These are phyloP conservation scores for Linnemannia zychae DNA, from an alignment of 192 early-diverging fungal genomes.

Conservation along the genomic window DNA sequence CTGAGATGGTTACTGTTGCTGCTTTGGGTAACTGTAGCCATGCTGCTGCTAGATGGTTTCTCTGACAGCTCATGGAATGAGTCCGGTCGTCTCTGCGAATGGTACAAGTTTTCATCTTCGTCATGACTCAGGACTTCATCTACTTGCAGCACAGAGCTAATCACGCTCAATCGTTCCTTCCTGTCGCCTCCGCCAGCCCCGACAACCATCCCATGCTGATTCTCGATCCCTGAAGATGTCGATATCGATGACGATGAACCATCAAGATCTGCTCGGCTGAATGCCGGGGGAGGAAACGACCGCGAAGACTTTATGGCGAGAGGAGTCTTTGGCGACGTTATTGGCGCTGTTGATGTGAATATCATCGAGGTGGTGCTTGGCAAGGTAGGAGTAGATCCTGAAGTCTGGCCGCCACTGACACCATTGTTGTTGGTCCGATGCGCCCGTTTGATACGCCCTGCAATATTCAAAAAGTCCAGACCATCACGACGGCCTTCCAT, in stretches of 20 bases:
- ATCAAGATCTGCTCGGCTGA: not conserved
- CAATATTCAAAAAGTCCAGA: conserved; percentile 31
- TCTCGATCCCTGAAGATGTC: not conserved
- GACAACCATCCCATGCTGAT: not conserved
- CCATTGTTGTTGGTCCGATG: conserved; percentile 13
- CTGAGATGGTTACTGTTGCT: not conserved
- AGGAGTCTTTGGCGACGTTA: not conserved
- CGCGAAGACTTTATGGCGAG: not conserved
- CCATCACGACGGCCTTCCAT: conserved; percentile 43
- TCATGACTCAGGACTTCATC: not conserved
- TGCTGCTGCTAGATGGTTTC: not conserved
- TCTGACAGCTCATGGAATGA: not conserved
- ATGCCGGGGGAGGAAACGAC: not conserved
- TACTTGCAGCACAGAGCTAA: not conserved
- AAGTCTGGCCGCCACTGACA: not conserved
- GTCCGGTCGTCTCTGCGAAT: not conserved
- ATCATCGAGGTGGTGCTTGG: not conserved
- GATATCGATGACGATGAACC: not conserved
- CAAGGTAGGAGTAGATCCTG: not conserved
- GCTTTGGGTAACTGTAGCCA: not conserved
- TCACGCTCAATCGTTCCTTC: not conserved
- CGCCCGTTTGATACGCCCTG: conserved; percentile 17
- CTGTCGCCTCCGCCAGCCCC: not conserved
- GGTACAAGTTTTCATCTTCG: not conserved
- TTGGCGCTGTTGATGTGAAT: not conserved